A percentile compares a stretch with the other conserved stretches of the same genome.
Evolutionary conservation across 176 grass and related monocot species (phyloP).

Genomic region (Oryza australiensis): DNA sequence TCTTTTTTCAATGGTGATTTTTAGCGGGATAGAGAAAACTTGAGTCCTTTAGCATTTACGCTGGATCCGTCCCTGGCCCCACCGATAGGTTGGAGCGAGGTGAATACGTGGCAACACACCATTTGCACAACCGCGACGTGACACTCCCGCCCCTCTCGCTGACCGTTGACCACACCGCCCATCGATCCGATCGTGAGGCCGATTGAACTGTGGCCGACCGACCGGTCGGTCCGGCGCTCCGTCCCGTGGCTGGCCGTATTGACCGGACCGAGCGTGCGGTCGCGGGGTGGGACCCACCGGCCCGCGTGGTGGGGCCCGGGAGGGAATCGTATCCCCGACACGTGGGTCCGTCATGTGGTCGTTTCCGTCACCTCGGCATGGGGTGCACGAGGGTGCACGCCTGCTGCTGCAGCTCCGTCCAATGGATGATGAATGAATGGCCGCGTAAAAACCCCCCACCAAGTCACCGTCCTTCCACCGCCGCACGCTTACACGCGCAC

Average conservation of each 20-base stretch:
- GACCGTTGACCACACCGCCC: conserved; percentile 10
- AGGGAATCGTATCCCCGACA: conserved; percentile 38
- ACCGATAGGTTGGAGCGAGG: background rate
- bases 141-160: background rate
- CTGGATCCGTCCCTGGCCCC: too few species aligned
- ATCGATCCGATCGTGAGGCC: too few species aligned
- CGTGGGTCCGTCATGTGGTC: conserved; percentile 37
- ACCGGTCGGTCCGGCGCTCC: too few species aligned
- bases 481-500: background rate
- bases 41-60: too few species aligned
- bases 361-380: conserved; percentile 44
- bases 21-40: too few species aligned
- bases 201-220: too few species aligned
- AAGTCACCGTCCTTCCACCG: too few species aligned
- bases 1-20: too few species aligned
- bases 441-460: background rate
- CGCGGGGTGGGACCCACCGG: background rate
- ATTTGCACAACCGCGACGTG: background rate
- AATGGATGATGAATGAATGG: background rate
- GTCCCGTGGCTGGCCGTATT: background rate
- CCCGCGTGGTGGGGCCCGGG: background rate
- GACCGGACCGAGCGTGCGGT: conserved; percentile 33
- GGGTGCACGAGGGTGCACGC: conserved; percentile 33
- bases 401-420: background rate
- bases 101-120: background rate